Conservation (phyloP, 2,329 filamentous ascomycete genomes). For the Pyricularia grisea region DNA sequence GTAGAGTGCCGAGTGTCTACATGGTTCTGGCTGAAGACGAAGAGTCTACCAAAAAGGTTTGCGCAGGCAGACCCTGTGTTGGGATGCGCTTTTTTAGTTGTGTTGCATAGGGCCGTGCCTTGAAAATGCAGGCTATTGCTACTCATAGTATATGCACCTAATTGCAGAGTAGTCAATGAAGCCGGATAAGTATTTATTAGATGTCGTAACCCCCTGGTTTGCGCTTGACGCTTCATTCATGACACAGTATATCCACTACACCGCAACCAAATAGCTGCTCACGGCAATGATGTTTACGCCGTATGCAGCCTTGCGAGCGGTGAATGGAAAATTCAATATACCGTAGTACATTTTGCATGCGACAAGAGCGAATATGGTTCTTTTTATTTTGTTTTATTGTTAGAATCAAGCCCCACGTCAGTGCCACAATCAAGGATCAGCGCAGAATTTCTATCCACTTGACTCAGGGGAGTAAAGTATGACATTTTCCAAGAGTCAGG, state of each 20-base stretch:
- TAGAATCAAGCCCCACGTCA: not conserved
- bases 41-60: not conserved
- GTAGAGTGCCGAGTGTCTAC: not conserved
- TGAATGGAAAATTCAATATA: not conserved
- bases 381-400: not conserved
- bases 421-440: not conserved
- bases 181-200: too few species aligned
- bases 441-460: not conserved
- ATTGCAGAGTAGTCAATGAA: too few species aligned
- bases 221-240: too few species aligned
- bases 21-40: not conserved
- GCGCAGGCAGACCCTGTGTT: not conserved
- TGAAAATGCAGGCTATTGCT: too few species aligned
- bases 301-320: not conserved
- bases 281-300: not conserved
- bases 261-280: too few species aligned
- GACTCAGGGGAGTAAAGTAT: too few species aligned
- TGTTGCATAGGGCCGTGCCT: not conserved
- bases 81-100: not conserved
- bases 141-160: too few species aligned
- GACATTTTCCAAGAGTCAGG: too few species aligned
- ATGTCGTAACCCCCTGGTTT: too few species aligned
- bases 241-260: too few species aligned
- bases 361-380: not conserved
- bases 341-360: not conserved